Percentiles rank a stretch among this genome's conserved stretches.
These are phyloP conservation scores for Psilocybe sp. DNA, from an alignment of 768 basidiomycete genomes.

Conservation along the genomic window DNA sequence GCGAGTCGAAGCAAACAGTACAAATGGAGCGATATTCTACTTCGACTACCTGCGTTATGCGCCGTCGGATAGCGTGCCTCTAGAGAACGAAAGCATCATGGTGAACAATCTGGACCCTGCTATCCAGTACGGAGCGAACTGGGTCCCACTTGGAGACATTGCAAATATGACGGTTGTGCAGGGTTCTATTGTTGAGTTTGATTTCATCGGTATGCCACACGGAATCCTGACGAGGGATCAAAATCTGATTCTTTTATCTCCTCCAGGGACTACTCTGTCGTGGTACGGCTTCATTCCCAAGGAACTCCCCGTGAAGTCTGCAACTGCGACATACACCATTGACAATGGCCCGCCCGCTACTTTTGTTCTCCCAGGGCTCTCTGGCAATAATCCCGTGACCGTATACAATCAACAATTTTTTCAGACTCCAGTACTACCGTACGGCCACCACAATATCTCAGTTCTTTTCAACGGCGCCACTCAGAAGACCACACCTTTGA, in stretches of 20 bases:
- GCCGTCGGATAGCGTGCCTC: slow-evolving; percentile 14
- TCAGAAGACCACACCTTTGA: slow-evolving; percentile 18
- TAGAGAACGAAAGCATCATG: slow-evolving; percentile 10
- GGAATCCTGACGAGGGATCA: neutral
- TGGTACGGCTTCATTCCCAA: slow-evolving; percentile 20
- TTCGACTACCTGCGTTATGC: slow-evolving; percentile 27
- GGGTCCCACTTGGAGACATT: slow-evolving; percentile 13
- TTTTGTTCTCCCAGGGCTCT: slow-evolving; percentile 14
- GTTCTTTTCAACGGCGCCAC: slow-evolving; percentile 15
- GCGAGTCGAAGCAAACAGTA: slow-evolving; percentile 21
- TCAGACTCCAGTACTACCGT: slow-evolving; percentile 12
- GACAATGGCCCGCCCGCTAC: slow-evolving; percentile 13
- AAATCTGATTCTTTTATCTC: neutral
- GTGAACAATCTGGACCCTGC: slow-evolving; percentile 13
- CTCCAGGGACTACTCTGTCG: slow-evolving; percentile 14
- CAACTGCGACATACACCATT: slow-evolving; percentile 19
- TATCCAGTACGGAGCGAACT: slow-evolving; percentile 16
- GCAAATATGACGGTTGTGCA: slow-evolving; percentile 12
- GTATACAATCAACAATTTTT: slow-evolving; percentile 19
- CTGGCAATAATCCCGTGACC: neutral
- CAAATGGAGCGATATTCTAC: slow-evolving; percentile 22
- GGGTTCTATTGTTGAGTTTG: slow-evolving; percentile 12
- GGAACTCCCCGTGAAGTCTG: slow-evolving; percentile 10
- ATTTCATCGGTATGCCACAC: slow-evolving; percentile 17
- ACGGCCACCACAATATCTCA: slow-evolving; percentile 16